Evolutionary conservation across 1,284 basidiomycete genomes (phyloP), one percentile per base, ranked within the genome.

Genomic region (Gomphus bonarii): DNA sequence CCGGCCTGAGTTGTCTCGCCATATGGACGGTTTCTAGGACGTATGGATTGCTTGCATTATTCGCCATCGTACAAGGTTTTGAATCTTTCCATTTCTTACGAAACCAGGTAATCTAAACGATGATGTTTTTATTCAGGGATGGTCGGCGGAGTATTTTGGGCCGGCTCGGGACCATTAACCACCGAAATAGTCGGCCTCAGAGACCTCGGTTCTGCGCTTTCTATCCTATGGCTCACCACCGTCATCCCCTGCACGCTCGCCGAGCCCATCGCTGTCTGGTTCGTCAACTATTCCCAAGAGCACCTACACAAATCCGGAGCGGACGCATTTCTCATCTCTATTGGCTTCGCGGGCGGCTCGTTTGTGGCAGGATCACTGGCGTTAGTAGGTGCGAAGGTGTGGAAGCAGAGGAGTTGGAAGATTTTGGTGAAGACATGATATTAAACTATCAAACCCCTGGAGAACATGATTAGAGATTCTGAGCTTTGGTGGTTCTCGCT

Each of bases 61-160:
- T 50, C 16, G 48, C 48, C 1, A 33, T 50, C 2, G 12, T 50
- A 16, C 48, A 50, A 33, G 48, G 48, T 50, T 12, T 25, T 7
- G 20, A 20, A 12, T 8, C 22, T 38, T 38, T 6, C 3, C 9
- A 18, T 44, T 16, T 31, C 11, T 7, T 1, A 31, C 1, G 35
- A 9, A 14, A 3, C 2, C 35, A 38, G 8, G n/a, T n/a, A n/a
- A 40, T 40, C n/a, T 40, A 6, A 18, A 2, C 3, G 4, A 2
- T 4, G n/a, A 8, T 16, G 2, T 22, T 44, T n/a, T 30, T 16
- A 1, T 54, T n/a, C 20, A 58, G 60, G 60, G 3, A 61, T 70
- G 52, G 65, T 68, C 3, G 66, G 68, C 4, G 72, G 73, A 1
- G 72, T 70, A 5, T 65, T 73, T 55, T 73, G 71, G 71, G 64